Percentiles rank a stretch among this genome's conserved stretches.
Conservation (phyloP, 306 rosid genomes). For the Prunus salicina region DNA sequence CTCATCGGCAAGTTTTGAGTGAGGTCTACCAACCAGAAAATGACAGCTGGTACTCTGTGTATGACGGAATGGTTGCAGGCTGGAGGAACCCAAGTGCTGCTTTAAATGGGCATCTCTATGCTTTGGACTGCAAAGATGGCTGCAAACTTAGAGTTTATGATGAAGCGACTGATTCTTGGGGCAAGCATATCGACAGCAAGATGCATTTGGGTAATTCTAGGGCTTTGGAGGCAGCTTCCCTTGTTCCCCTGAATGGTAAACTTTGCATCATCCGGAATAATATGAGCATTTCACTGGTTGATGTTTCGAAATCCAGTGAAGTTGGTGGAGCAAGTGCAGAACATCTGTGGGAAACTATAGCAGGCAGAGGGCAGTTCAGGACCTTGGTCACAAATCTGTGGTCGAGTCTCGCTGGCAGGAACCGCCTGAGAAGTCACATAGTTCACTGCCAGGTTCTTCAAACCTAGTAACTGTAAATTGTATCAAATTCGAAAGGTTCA, state of each 20-base stretch:
- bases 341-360: conserved; percentile 73
- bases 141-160: conserved; percentile 69
- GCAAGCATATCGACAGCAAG: conserved; percentile 65
- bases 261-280: conserved; percentile 71
- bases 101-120: conserved; percentile 69
- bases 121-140: conserved; percentile 82
- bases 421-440: conserved; percentile 78
- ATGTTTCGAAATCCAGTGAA: conserved; percentile 54
- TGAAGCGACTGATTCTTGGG: conserved; percentile 61
- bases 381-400: conserved; percentile 72
- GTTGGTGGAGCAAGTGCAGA: conserved; percentile 49
- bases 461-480: conserved; percentile 44
- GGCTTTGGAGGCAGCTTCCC: conserved; percentile 75
- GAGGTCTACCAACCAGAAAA: conserved; percentile 77
- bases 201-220: conserved; percentile 67
- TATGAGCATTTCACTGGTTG: conserved; percentile 78
- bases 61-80: conserved; percentile 78
- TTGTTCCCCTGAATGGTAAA: conserved; percentile 68
- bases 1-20: conserved; percentile 75
- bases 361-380: conserved; percentile 76
- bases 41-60: conserved; percentile 67
- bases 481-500: conserved; percentile 12
- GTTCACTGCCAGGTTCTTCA: conserved; percentile 93
- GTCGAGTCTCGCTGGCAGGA: conserved; percentile 83
- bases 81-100: conserved; percentile 83